Percentiles rank a stretch among this genome's conserved stretches.
Conservation (phyloP, 208 protist species). For the Wallacemonas sp. region DNA sequence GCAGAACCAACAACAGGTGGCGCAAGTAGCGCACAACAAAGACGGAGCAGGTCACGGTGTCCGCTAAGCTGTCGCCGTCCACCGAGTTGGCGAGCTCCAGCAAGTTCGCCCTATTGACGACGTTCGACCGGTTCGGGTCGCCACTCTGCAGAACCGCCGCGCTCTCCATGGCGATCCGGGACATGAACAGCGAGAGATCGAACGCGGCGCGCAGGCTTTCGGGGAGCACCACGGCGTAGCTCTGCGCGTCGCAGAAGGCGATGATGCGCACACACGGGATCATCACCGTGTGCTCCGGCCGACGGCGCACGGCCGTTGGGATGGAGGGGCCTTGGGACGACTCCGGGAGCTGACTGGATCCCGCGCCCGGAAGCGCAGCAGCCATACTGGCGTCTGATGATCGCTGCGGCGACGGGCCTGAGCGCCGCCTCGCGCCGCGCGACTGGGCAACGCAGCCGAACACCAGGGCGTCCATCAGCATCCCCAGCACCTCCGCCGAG, state of each 20-base stretch:
- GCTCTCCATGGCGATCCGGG: conserved; percentile 70
- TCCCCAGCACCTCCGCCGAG: conserved; percentile 50
- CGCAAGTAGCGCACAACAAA: conserved; percentile 71
- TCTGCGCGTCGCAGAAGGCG: conserved; percentile 64
- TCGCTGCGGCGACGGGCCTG: no score
- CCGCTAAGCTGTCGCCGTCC: conserved; percentile 43
- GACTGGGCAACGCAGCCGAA: conserved; percentile 47
- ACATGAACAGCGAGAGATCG: conserved; percentile 84
- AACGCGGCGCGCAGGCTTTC: conserved; percentile 67
- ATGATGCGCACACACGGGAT: conserved; percentile 70
- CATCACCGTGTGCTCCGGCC: conserved; percentile 4
- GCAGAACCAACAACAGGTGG: conserved; percentile 72
- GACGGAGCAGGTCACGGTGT: conserved; percentile 64
- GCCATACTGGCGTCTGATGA: no score
- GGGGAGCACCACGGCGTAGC: conserved; percentile 53
- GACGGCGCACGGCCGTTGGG: background rate
- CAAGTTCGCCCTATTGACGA: conserved; percentile 81
- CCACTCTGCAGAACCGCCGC: conserved; percentile 73
- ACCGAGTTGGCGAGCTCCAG: conserved; percentile 53
- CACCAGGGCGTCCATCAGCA: conserved; percentile 70
- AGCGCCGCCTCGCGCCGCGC: background rate
- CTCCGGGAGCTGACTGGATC: no score
- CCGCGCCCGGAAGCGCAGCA: no score
- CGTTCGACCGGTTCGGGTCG: conserved; percentile 47
- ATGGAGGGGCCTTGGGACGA: background rate